phyloP scores from a whole-genome alignment of 768 basidiomycete genomes.

The Asterophora lycoperdoides region DNA sequence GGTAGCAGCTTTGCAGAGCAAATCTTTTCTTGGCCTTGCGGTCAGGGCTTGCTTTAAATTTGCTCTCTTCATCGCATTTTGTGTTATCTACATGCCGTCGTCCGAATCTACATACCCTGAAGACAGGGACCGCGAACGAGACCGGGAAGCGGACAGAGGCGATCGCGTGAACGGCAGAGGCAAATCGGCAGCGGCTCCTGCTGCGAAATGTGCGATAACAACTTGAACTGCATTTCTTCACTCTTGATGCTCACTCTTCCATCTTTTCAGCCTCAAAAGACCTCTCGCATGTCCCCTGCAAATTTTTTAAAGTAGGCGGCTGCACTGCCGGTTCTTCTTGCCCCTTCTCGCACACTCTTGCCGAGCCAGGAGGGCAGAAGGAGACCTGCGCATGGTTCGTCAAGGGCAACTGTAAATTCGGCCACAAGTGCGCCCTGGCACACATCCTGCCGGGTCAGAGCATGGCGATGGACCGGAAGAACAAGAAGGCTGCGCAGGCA shows the following conservation, averaged over 20 bases:
- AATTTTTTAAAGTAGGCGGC: constrained; percentile 92
- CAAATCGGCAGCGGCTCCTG: constrained; percentile 16
- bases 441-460: constrained; percentile 92
- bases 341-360: constrained; percentile 82
- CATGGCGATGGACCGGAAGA: constrained; percentile 95
- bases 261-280: constrained; percentile 58
- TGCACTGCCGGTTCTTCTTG: constrained; percentile 94
- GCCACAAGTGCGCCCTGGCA: constrained; percentile 85
- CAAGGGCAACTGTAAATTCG: constrained; percentile 80
- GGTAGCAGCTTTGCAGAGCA: constrained; percentile 32
- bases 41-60: background rate
- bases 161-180: constrained; percentile 18
- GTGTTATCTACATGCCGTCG: constrained; percentile 14
- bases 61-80: background rate
- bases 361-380: constrained; percentile 75
- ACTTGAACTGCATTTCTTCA: background rate
- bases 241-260: background rate
- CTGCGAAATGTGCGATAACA: constrained; percentile 18
- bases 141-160: constrained; percentile 7
- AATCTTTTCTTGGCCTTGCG: constrained; percentile 29
- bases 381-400: constrained; percentile 87
- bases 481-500: constrained; percentile 86
- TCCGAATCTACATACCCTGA: constrained; percentile 19
- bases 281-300: constrained; percentile 94
- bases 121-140: constrained; percentile 19